phyloP scores from a whole-genome alignment of 148 eudicot genomes.

The Cornus kousa region DNA sequence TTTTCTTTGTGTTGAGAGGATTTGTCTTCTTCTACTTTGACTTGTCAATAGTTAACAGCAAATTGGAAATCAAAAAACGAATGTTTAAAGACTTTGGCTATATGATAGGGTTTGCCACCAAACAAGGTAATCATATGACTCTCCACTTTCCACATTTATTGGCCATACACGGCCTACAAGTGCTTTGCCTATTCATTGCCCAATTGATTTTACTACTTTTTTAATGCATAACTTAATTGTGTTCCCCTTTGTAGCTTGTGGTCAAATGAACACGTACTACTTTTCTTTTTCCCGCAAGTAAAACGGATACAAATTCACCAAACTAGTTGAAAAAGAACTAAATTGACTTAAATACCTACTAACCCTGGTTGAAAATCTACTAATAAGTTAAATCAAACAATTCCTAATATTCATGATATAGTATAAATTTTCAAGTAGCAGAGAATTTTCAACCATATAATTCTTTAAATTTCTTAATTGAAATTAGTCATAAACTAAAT shows the following conservation, averaged over 20 bases:
- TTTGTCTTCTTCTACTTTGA: not conserved
- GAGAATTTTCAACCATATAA: too few species aligned
- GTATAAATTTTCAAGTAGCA: too few species aligned
- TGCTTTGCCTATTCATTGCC: not conserved
- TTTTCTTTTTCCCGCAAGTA: too few species aligned
- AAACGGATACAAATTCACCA: too few species aligned
- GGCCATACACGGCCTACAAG: not conserved
- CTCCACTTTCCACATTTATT: not conserved
- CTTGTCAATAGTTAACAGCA: conserved; percentile 10
- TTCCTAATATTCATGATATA: too few species aligned
- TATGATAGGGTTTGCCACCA: not conserved
- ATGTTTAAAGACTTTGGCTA: not conserved
- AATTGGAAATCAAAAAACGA: not conserved
- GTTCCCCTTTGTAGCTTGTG: not conserved
- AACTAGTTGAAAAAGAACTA: too few species aligned
- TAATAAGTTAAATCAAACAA: too few species aligned
- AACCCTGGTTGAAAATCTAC: too few species aligned
- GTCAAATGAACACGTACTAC: too few species aligned
- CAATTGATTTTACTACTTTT: not conserved
- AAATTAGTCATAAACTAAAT: too few species aligned
- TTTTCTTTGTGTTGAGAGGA: not conserved
- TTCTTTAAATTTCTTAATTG: too few species aligned
- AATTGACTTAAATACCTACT: too few species aligned
- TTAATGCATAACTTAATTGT: not conserved
- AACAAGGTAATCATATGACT: not conserved